Percentiles rank a stretch among this genome's conserved stretches.
Evolutionary conservation across 768 basidiomycete genomes (phyloP).

Genomic region (Agrocybe pediades): DNA sequence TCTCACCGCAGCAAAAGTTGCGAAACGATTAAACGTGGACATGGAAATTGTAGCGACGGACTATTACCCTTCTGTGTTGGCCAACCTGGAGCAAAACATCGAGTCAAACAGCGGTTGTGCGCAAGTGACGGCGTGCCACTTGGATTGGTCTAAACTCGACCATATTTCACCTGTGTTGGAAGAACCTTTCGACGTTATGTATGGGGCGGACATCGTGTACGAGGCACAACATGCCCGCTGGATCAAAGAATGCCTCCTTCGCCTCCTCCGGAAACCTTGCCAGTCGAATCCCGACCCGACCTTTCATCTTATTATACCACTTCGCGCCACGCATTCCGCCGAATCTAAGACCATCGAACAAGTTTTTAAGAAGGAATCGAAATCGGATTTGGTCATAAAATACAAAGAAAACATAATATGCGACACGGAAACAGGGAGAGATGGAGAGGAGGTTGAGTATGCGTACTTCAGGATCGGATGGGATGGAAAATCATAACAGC

Average conservation of each 20-base stretch:
- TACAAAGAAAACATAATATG: constrained; percentile 57
- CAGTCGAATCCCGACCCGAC: constrained; percentile 15
- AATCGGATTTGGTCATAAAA: constrained; percentile 44
- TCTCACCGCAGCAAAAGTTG: constrained; percentile 52
- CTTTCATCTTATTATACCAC: constrained; percentile 81
- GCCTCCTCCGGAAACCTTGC: constrained; percentile 43
- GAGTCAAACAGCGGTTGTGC: constrained; percentile 46
- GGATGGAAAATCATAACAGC: constrained; percentile 23
- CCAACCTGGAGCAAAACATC: constrained; percentile 69
- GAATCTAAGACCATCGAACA: constrained; percentile 64
- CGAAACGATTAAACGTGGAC: constrained; percentile 22
- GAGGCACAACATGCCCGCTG: constrained; percentile 69
- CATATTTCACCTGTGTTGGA: constrained; percentile 25
- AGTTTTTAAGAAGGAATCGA: constrained; percentile 39
- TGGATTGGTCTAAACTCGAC: constrained; percentile 65
- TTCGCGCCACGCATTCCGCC: constrained; percentile 60
- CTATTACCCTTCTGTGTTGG: constrained; percentile 72
- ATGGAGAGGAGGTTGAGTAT: constrained; percentile 63
- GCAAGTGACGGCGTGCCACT: constrained; percentile 22
- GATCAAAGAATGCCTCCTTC: constrained; percentile 64
- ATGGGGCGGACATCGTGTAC: constrained; percentile 87
- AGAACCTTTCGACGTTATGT: constrained; percentile 62
- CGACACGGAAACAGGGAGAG: constrained; percentile 41
- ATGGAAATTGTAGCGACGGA: constrained; percentile 67
- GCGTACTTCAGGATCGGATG: constrained; percentile 75